Conservation (phyloP, 805 yeast genomes). For the Vanderwaltozyma yarrowii region DNA sequence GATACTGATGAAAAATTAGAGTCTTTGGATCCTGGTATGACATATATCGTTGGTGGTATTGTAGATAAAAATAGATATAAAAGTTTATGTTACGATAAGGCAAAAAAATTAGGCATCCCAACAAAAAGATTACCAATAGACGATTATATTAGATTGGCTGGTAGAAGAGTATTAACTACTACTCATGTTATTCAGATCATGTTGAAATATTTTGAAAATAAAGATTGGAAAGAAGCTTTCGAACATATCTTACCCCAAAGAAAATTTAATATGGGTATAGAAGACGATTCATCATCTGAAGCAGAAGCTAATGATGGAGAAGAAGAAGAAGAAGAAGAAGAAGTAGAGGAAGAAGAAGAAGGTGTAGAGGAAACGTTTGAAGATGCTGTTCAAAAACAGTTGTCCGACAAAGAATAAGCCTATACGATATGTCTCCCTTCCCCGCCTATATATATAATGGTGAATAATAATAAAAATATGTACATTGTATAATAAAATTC, state of each 20-base stretch:
- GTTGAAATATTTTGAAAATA: conserved; percentile 66
- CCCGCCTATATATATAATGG: too few species aligned
- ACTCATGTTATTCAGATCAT: conserved; percentile 89
- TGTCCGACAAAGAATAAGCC: too few species aligned
- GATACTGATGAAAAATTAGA: conserved; percentile 69
- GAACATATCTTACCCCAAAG: conserved; percentile 80
- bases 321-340: conserved; percentile 1
- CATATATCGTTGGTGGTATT: conserved; percentile 89
- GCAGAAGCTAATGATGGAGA: neutral
- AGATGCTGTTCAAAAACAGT: too few species aligned
- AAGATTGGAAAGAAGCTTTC: conserved; percentile 81
- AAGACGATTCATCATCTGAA: neutral
- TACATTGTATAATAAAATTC: too few species aligned
- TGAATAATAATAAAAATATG: too few species aligned
- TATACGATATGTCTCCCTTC: too few species aligned
- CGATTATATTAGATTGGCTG: conserved; percentile 69
- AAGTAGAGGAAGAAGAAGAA: neutral
- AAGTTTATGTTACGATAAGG: conserved; percentile 70
- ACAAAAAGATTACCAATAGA: conserved; percentile 83
- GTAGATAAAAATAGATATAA: conserved; percentile 92
- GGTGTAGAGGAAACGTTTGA: neutral
- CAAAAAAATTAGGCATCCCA: conserved; percentile 55
- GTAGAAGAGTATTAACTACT: conserved; percentile 84
- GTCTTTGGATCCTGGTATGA: conserved; percentile 53
- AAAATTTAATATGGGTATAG: conserved; percentile 33